phyloP scores from a whole-genome alignment of 768 basidiomycete species.

The Leccinum disarticulatum region DNA sequence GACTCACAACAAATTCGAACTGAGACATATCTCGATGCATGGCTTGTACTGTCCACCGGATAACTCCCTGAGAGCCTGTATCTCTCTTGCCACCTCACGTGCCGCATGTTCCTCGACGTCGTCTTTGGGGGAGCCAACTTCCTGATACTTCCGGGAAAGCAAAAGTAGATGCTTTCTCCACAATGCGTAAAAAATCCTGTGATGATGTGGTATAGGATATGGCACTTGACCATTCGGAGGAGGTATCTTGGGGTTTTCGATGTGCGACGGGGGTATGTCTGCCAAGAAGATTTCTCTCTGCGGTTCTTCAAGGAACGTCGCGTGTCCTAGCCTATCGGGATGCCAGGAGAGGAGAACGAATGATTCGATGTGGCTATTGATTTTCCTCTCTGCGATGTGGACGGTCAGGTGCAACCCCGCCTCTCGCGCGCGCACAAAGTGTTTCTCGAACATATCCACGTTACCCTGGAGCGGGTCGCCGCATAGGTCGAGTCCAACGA shows the following conservation, averaged over 20 bases:
- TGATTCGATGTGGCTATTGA: slow-evolving; percentile 57
- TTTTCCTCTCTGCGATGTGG: slow-evolving; percentile 84
- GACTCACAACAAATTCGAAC: slow-evolving; percentile 77
- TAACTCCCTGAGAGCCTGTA: slow-evolving; percentile 18
- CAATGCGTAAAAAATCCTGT: slow-evolving; percentile 22
- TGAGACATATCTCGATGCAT: slow-evolving; percentile 79
- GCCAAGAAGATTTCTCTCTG: slow-evolving; percentile 49
- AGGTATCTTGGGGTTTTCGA: slow-evolving; percentile 20
- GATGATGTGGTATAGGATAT: slow-evolving; percentile 24
- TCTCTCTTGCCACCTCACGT: slow-evolving; percentile 23
- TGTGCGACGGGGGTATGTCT: slow-evolving; percentile 21
- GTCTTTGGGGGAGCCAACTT: slow-evolving; percentile 9
- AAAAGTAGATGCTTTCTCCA: slow-evolving; percentile 25
- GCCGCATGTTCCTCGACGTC: slow-evolving; percentile 21
- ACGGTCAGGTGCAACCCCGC: slow-evolving; percentile 73
- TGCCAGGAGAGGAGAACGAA: slow-evolving; percentile 55
- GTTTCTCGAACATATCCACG: slow-evolving; percentile 47
- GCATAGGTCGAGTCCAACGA: slow-evolving; percentile 81
- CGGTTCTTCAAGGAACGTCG: slow-evolving; percentile 71
- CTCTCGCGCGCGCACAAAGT: slow-evolving; percentile 53
- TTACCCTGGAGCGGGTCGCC: slow-evolving; percentile 69
- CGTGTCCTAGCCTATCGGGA: slow-evolving; percentile 76
- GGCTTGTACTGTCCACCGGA: slow-evolving; percentile 39
- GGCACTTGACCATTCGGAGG: slow-evolving; percentile 18
- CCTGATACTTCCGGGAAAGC: slow-evolving; percentile 20